These are phyloP conservation scores for Papiliotrema fonsecae DNA, from an alignment of 1,284 basidiomycete species.

Conservation along the genomic window DNA sequence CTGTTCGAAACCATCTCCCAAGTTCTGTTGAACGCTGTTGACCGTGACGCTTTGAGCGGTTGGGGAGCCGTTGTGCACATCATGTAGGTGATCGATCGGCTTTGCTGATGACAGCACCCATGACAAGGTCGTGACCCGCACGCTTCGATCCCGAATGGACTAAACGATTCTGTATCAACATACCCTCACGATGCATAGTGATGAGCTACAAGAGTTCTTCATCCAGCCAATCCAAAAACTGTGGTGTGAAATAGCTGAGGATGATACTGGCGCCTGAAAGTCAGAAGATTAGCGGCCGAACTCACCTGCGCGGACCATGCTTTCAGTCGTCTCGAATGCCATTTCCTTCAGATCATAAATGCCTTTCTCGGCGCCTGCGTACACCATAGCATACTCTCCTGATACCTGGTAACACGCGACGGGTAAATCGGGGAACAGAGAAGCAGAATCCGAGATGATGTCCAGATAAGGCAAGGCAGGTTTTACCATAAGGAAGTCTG, in stretches of 20 bases:
- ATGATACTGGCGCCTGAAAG: constrained; percentile 75
- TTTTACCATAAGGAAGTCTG: constrained; percentile 99
- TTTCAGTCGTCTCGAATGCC: constrained; percentile 88
- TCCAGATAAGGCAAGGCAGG: constrained; percentile 94
- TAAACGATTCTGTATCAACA: constrained; percentile 43
- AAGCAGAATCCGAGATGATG: constrained; percentile 81
- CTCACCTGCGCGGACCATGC: constrained; percentile 83
- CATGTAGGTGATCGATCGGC: constrained; percentile 62
- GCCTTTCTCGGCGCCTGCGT: constrained; percentile 86
- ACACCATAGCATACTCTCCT: constrained; percentile 95
- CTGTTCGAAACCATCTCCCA: constrained; percentile 98
- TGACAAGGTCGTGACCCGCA: constrained; percentile 78
- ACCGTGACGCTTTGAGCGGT: constrained; percentile 93
- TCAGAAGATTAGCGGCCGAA: constrained; percentile 19
- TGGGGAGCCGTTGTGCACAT: constrained; percentile 96
- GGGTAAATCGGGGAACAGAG: constrained; percentile 78
- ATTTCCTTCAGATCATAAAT: constrained; percentile 86
- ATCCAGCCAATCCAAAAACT: constrained; percentile 87
- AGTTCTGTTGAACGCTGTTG: constrained; percentile 89
- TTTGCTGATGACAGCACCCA: constrained; percentile 59
- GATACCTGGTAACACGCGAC: constrained; percentile 94
- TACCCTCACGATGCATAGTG: constrained; percentile 3
- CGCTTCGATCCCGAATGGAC: constrained; percentile 86
- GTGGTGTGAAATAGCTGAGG: constrained; percentile 90
- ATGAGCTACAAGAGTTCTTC: constrained; percentile 18